phyloP scores from a whole-genome alignment of 2,329 filamentous ascomycete species.

The Beauveria medogensis region DNA sequence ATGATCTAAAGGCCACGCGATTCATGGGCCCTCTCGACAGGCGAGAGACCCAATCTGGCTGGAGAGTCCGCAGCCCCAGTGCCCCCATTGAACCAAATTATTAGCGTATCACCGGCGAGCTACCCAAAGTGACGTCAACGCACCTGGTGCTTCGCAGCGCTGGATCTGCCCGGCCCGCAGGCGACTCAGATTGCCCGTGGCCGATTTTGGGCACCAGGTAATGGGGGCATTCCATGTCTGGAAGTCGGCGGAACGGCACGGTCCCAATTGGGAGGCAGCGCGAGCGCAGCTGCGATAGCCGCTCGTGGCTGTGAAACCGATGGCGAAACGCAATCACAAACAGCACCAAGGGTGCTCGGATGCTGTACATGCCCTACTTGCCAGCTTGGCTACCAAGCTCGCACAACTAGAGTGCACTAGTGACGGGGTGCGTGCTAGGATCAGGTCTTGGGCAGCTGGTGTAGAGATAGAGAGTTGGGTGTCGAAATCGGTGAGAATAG shows the following conservation, averaged over 20 bases:
- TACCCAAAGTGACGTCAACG: slow-evolving; percentile 5
- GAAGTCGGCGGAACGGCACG: background rate
- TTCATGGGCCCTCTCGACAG: background rate
- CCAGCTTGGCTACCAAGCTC: background rate
- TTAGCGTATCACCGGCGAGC: slow-evolving; percentile 1
- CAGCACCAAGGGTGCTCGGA: background rate
- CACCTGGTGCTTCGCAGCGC: background rate
- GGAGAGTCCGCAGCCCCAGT: background rate
- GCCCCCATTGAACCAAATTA: background rate
- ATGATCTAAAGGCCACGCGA: background rate
- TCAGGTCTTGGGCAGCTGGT: background rate
- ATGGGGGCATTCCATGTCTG: background rate
- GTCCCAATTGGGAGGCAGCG: slow-evolving; percentile 2
- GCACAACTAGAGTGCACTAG: background rate
- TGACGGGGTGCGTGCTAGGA: background rate
- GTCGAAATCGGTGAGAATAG: slow-evolving; percentile 7
- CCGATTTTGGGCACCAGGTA: background rate
- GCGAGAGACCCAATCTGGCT: background rate
- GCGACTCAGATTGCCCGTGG: slow-evolving; percentile 8
- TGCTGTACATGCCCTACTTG: background rate
- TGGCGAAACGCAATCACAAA: background rate
- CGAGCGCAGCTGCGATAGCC: background rate
- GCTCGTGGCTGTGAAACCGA: slow-evolving; percentile 11
- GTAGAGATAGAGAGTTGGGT: background rate
- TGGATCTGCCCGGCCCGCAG: slow-evolving; percentile 8